These are phyloP conservation scores for Claviceps digitariae DNA, from an alignment of 2,329 filamentous ascomycete genomes.

Conservation along the genomic window DNA sequence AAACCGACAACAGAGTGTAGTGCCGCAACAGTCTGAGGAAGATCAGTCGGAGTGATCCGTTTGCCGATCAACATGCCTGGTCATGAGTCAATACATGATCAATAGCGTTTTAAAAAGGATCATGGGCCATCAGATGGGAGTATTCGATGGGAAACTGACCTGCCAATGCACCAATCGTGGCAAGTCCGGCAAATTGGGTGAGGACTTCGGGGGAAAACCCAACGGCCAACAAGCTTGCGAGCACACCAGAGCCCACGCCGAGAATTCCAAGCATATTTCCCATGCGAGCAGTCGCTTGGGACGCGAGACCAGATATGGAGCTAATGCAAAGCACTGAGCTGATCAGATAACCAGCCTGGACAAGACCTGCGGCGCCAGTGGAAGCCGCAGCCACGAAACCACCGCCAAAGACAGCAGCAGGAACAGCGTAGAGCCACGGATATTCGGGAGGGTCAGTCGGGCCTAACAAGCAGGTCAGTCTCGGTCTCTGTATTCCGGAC, in stretches of 20 bases:
- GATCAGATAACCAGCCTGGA: conserved; percentile 77
- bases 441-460: conserved; percentile 81
- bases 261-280: conserved; percentile 80
- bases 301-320: conserved; percentile 69
- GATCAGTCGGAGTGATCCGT: conserved; percentile 73
- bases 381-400: conserved; percentile 69
- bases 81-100: conserved; percentile 2
- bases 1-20: conserved; percentile 83
- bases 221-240: conserved; percentile 69
- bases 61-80: conserved; percentile 63
- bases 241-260: conserved; percentile 68
- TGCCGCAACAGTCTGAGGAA: conserved; percentile 81
- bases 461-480: conserved; percentile 21
- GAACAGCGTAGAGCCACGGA: conserved; percentile 73
- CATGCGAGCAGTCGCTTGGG: conserved; percentile 68
- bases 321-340: conserved; percentile 76
- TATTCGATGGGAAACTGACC: conserved; percentile 25
- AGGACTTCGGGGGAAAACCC: conserved; percentile 70
- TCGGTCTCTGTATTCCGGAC: conserved; percentile 7
- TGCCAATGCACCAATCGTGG: conserved; percentile 53
- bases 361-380: conserved; percentile 70
- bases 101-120: background rate
- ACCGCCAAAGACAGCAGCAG: conserved; percentile 62
- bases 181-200: conserved; percentile 66
- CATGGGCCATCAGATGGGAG: too few species aligned